Evolutionary conservation across 2,329 filamentous ascomycete genomes (phyloP).

Genomic region (Monilinia polystroma): DNA sequence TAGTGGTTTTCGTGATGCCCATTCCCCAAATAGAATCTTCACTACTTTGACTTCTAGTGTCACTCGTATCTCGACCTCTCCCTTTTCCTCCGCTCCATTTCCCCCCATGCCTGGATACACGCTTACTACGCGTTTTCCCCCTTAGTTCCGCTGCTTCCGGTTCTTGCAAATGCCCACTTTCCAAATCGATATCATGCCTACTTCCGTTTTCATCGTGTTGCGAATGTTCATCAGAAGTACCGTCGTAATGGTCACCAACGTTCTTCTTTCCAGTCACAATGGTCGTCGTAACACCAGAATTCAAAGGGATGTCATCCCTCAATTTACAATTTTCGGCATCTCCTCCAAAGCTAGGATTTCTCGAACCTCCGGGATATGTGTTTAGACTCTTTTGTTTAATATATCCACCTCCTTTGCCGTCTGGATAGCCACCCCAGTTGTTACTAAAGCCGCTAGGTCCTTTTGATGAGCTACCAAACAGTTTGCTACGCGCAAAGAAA

Average conservation of each 20-base stretch:
- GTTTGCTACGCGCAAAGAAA: constrained; percentile 27
- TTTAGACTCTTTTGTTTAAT: constrained; percentile 9
- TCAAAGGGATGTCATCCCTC: constrained; percentile 1
- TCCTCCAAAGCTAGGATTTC: not conserved
- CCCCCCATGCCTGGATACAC: not conserved
- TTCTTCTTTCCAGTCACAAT: not conserved
- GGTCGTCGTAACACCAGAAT: not conserved
- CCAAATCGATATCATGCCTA: constrained; percentile 7
- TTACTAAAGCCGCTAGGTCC: not conserved
- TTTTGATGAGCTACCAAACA: constrained; percentile 9
- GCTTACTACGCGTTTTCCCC: not conserved
- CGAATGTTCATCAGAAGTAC: not conserved
- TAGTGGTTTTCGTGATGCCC: constrained; percentile 17
- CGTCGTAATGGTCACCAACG: not conserved
- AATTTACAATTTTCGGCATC: not conserved
- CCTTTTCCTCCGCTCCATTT: not conserved
- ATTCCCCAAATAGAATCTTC: constrained; percentile 1
- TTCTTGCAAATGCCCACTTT: not conserved
- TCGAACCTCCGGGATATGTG: not conserved
- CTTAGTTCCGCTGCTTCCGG: not conserved
- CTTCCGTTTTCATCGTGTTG: not conserved
- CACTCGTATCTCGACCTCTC: not conserved
- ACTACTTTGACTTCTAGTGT: constrained; percentile 6
- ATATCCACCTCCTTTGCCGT: not conserved
- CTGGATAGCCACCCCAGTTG: not conserved